Evolutionary conservation across 2,329 filamentous ascomycete genomes (phyloP), one percentile per base, ranked within the genome.

Genomic region (Colletotrichum viniferum): DNA sequence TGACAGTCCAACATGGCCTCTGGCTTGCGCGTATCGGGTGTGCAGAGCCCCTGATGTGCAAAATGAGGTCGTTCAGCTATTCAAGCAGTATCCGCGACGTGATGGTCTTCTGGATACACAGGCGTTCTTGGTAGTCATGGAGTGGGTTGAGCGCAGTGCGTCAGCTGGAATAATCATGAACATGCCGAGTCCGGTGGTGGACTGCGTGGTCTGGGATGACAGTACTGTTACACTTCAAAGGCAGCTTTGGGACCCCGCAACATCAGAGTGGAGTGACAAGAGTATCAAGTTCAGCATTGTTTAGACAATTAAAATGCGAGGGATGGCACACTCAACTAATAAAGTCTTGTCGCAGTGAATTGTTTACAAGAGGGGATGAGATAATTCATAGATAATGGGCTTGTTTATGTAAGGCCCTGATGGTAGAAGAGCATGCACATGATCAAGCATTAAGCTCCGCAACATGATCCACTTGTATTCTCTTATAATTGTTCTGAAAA

Each of bases 51-150:
- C 80, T 4, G 73, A 76, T 0, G 82, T 88, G 12, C 81, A 85
- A 14, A 80, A 82, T 10, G 84, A 87, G 2, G 83, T 87, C 7
- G 83, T 86, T 13, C 79, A 81, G 12, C 83, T 88, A 21, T 79
- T 88, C 18, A 80, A 80, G 6, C 78, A 83, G 52, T 86, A 87
- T 30, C 86, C 86, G 10, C 83, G 86, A 6, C 83, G 85, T 34
- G 87, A 88, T 71, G 86, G 84, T 1, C 82, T 88, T 13, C 83
- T 85, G n/a, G 86, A 88, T 72, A 86, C 83, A 34, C 81, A 83
- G 10, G 80, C 85, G 2, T 85, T 86, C 69, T 77, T 82, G 1
- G 85, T 52, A 13, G 43, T 52, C 4, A 52, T 52, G 43, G 43
- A 52, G 1, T 52, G 43, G 43, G 43, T 52, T 24, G n/a, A 52